phyloP scores from a whole-genome alignment of 352 stramenopile species.

The Vaucheria bursata region DNA sequence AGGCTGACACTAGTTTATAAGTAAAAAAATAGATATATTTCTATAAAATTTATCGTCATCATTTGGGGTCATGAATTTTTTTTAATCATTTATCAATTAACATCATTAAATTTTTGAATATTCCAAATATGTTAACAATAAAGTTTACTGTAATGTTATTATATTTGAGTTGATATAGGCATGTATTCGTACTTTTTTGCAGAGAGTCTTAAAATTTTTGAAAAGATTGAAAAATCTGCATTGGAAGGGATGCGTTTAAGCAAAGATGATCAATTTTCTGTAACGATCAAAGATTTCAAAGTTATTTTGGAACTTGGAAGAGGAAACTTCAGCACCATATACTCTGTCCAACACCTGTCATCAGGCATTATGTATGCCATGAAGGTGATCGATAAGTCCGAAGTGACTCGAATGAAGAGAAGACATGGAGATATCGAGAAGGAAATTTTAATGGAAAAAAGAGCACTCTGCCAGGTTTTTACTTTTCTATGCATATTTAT shows the following conservation, averaged over 20 bases:
- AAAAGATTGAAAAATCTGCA: background rate
- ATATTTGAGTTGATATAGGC: background rate
- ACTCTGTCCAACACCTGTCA: slow-evolving; percentile 50
- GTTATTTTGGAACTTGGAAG: slow-evolving; percentile 56
- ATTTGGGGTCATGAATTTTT: too few relatives aligned
- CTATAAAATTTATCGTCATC: too few relatives aligned
- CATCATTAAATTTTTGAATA: too few relatives aligned
- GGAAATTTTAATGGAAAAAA: slow-evolving; percentile 95
- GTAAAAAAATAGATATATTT: too few relatives aligned
- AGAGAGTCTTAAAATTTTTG: background rate
- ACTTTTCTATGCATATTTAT: background rate
- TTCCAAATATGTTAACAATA: too few relatives aligned
- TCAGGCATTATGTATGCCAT: slow-evolving; percentile 80
- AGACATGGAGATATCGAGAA: slow-evolving; percentile 96
- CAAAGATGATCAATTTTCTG: background rate
- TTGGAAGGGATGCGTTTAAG: background rate
- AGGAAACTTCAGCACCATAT: slow-evolving; percentile 90
- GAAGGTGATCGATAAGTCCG: slow-evolving; percentile 82
- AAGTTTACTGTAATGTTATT: background rate
- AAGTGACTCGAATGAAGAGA: slow-evolving; percentile 67
- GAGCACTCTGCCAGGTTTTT: slow-evolving; percentile 66
- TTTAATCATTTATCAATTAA: too few relatives aligned
- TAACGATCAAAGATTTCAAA: slow-evolving; percentile 58
- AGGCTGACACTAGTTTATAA: too few relatives aligned
- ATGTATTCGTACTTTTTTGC: background rate